phyloP scores from a whole-genome alignment of 306 rosid species.

The Aeschynomene evenia region DNA sequence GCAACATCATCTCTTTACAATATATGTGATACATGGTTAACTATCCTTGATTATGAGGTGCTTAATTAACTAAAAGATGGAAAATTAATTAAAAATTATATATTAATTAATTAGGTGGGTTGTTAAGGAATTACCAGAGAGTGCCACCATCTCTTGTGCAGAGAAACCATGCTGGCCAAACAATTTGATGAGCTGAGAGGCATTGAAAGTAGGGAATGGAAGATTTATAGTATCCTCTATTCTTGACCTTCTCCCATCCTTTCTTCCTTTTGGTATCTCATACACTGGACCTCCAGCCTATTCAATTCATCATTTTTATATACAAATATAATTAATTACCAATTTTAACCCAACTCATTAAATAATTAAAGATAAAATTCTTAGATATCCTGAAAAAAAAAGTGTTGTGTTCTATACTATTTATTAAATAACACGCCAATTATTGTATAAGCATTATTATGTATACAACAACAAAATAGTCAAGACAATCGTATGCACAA shows the following conservation, averaged over 20 bases:
- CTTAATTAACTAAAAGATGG: background rate
- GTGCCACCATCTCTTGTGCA: constrained; percentile 77
- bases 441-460: no score
- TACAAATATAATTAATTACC: background rate
- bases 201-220: constrained; percentile 71
- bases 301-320: constrained; percentile 12
- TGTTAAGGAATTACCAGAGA: constrained; percentile 54
- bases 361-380: no score
- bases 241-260: constrained; percentile 78
- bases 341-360: background rate
- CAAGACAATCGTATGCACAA: no score
- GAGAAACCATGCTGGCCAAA: constrained; percentile 70
- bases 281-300: constrained; percentile 90
- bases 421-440: no score
- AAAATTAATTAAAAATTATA: background rate
- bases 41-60: no score
- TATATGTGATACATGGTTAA: no score
- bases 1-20: no score
- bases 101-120: background rate
- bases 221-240: constrained; percentile 75
- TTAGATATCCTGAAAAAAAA: no score
- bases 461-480: no score
- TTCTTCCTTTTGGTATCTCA: constrained; percentile 78
- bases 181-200: constrained; percentile 60
- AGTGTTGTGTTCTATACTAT: no score